phyloP scores from a whole-genome alignment of 1,139 yeast species.

The Hemisphaericaspora lyxosophila region DNA sequence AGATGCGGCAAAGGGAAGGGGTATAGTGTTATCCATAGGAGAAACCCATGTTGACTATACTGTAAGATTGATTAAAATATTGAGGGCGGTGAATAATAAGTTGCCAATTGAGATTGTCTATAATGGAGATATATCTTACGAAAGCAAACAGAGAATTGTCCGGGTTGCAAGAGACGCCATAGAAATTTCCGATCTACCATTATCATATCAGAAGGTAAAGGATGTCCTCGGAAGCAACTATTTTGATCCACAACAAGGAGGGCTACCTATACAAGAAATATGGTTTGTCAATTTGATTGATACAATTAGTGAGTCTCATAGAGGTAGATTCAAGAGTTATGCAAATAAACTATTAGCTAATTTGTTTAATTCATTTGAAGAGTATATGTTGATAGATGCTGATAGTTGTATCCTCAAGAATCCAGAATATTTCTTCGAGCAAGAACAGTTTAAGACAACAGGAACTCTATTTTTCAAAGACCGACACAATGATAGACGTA shows the following conservation, averaged over 20 bases:
- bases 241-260: constrained; percentile 18
- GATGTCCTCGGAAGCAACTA: constrained; percentile 25
- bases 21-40: constrained; percentile 37
- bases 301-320: constrained; percentile 26
- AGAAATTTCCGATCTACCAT: constrained; percentile 26
- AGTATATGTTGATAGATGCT: constrained; percentile 35
- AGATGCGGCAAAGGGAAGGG: constrained; percentile 28
- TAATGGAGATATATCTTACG: constrained; percentile 21
- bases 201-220: constrained; percentile 19
- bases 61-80: constrained; percentile 27
- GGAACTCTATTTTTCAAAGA: constrained; percentile 34
- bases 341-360: constrained; percentile 35
- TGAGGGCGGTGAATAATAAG: constrained; percentile 29
- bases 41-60: constrained; percentile 30
- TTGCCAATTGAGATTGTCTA: constrained; percentile 40
- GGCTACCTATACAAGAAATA: constrained; percentile 41
- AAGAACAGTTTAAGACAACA: constrained; percentile 20
- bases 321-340: constrained; percentile 25
- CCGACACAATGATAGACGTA: constrained; percentile 31
- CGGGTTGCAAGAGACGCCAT: constrained; percentile 26
- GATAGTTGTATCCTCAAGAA: constrained; percentile 32
- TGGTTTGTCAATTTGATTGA: constrained; percentile 32
- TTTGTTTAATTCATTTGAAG: constrained; percentile 35
- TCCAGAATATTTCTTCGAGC: constrained; percentile 30
- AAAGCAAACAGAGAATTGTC: constrained; percentile 23